Evolutionary conservation across 2,329 filamentous ascomycete genomes (phyloP), one percentile per base, ranked within the genome.

Genomic region (Blastomyces gilchristii): DNA sequence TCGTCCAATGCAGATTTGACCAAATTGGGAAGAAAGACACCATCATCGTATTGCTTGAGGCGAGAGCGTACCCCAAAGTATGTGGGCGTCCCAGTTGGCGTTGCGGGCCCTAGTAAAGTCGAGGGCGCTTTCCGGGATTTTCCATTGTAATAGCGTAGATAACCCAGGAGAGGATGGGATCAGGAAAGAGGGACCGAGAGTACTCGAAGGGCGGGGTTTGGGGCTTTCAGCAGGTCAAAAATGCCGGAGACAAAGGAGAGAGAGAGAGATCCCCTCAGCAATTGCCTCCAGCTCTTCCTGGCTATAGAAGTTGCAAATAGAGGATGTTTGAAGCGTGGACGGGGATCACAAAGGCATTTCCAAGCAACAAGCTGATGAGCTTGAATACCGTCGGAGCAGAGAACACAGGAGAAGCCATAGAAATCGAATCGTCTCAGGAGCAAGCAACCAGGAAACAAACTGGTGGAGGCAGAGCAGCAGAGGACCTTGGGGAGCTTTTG

Each of bases 401-500:
- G n/a, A 47, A 47, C 4, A 3, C 43, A 47, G 43, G 43, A 47
- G 45, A 22, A 47, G n/a, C 45, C 45, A 47, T 47, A 22, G n/a
- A 1, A 47, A 47, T 22, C 2, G 45, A 22, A 22, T 47, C 22
- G 43, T 47, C 5, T 47, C 45, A 9, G n/a, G n/a, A 22, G n/a
- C 22, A 7, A 22, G 18, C 45, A 22, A 47, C 22, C 50, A 34
- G 14, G 53, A 39, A 11, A 7, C 14, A 37, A n/a, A 14, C 28
- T 39, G 31, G 41, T 56, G 31, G 37, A 64, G 71, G 70, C 3
- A 31, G 37, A n/a, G 11, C n/a, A 54, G 28, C n/a, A 47, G 16
- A 47, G 12, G 9, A 57, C 31, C n/a, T 45, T 45, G 43, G 4
- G 16, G n/a, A 18, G 43, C 4, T 25, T 52, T n/a, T 12, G 22